Conservation (phyloP, 345 rosid species). For the Melaleuca alternifolia region DNA sequence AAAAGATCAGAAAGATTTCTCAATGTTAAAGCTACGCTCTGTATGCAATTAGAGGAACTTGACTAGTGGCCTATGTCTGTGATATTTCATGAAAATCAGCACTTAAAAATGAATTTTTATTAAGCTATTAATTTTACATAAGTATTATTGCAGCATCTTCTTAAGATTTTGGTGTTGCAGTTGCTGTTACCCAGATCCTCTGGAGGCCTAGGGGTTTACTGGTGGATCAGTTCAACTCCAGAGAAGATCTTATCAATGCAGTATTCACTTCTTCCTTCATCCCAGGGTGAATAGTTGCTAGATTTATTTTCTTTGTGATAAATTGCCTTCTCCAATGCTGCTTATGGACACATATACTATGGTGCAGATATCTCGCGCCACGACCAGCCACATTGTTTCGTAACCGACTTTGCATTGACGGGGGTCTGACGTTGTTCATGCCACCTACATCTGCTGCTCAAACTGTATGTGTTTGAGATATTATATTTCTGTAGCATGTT, state of each 20-base stretch:
- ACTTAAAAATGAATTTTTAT: neutral
- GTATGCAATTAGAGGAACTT: neutral
- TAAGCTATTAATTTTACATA: neutral
- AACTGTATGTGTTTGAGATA: slow-evolving; percentile 37
- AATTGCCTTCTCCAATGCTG: neutral
- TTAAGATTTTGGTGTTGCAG: slow-evolving; percentile 20
- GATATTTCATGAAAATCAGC: neutral
- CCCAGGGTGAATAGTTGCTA: slow-evolving; percentile 53
- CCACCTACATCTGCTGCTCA: slow-evolving; percentile 91
- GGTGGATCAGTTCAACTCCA: slow-evolving; percentile 96
- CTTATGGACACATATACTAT: slow-evolving; percentile 1
- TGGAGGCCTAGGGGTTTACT: slow-evolving; percentile 90
- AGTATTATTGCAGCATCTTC: neutral
- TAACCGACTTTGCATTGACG: slow-evolving; percentile 82
- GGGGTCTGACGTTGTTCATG: slow-evolving; percentile 92
- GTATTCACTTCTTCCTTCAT: slow-evolving; percentile 82
- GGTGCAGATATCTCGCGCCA: slow-evolving; percentile 88
- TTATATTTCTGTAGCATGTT: neutral
- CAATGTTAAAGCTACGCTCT: neutral
- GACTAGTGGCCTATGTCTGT: neutral
- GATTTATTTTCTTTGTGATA: neutral
- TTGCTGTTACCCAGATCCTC: slow-evolving; percentile 89
- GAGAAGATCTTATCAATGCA: slow-evolving; percentile 81
- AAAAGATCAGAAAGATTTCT: neutral
- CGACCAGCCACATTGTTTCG: slow-evolving; percentile 81